Percentiles rank a stretch among this genome's conserved stretches.
phyloP scores from a whole-genome alignment of 192 early-diverging fungal genomes.

The Diversispora epigaea region DNA sequence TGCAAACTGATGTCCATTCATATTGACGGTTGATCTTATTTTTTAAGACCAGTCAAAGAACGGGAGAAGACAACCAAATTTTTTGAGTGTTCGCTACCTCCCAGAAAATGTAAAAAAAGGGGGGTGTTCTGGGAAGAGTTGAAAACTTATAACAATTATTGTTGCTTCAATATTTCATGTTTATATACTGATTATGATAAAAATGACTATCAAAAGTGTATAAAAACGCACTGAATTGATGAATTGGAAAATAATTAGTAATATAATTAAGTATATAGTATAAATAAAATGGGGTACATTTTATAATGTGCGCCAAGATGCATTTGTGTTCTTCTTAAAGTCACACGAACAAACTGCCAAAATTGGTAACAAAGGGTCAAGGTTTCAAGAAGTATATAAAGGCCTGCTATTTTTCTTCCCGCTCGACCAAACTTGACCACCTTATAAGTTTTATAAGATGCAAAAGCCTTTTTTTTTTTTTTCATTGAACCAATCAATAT shows the following conservation, averaged over 20 bases:
- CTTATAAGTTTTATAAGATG: not conserved
- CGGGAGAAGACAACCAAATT: not conserved
- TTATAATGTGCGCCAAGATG: not conserved
- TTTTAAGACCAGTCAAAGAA: not conserved
- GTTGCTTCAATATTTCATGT: slow-evolving; percentile 1
- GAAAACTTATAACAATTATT: slow-evolving; percentile 16
- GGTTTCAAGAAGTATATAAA: slow-evolving; percentile 22
- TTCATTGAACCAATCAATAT: too few relatives aligned
- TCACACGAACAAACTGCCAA: not conserved
- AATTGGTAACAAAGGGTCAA: too few relatives aligned
- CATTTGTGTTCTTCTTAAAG: not conserved
- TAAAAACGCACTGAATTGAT: slow-evolving; percentile 7
- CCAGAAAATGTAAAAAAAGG: slow-evolving; percentile 10
- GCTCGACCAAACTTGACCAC: not conserved
- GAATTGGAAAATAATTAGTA: not conserved
- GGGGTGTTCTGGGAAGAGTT: not conserved
- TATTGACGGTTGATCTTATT: slow-evolving; percentile 33
- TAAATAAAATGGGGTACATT: slow-evolving; percentile 21
- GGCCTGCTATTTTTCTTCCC: not conserved
- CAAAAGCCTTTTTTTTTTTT: too few relatives aligned
- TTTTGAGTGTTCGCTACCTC: not conserved
- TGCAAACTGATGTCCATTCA: slow-evolving; percentile 65
- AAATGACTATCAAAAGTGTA: slow-evolving; percentile 11
- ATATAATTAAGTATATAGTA: not conserved
- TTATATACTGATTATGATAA: slow-evolving; percentile 22